Base-by-base conservation (phyloP, 129 eudicot species). In the Saussurea involucrata region DNA sequence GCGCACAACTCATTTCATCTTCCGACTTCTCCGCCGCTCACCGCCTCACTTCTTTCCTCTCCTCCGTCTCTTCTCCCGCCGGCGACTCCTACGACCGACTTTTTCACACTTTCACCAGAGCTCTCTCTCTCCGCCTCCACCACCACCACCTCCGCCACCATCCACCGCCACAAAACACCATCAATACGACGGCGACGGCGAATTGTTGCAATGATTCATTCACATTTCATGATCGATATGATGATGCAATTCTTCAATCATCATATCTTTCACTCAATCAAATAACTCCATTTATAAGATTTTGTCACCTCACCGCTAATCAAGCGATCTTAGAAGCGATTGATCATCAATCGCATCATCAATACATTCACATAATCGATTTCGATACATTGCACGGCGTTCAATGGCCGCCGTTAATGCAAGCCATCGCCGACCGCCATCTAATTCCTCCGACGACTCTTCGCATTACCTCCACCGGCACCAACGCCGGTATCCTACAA, bases 341-440 rank as follows among this genome's bases (percentile, higher is more conserved):
- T 27, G 78, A 81, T 46, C 2, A 27, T 46, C 77, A 66, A 60
- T 55, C 80, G 13, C 71, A 72, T 6, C 87, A 74, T 3, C 82
- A 72, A 21, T 36, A 79, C 11, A 81, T 95, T 61, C 98, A 95
- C 86, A 88, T 95, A 75, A 79, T 95, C 1, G 97, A 95, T 71
- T 89, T 95, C 68, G 86, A 95, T 78, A 89, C 89, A 69, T 86
- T 87, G 90, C 98, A 95, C 83, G 97, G 98, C 0, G 85, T 95
- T 4, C 99, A 95, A 36, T 95, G 98, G 98, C 98, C 98, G 3
- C 96, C 97, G 0, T 79, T 94, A 24, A 88, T 94, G 97, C 97
- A 89, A 76, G 97, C 97, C 27, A 71, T 94, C 4, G 86, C 84
- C 7, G 90, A 84, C 57, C 78, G 79, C 0, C 78, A 57, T 44